phyloP scores from a whole-genome alignment of 2,329 filamentous ascomycete genomes.

The Paracamarosporium sp. region DNA sequence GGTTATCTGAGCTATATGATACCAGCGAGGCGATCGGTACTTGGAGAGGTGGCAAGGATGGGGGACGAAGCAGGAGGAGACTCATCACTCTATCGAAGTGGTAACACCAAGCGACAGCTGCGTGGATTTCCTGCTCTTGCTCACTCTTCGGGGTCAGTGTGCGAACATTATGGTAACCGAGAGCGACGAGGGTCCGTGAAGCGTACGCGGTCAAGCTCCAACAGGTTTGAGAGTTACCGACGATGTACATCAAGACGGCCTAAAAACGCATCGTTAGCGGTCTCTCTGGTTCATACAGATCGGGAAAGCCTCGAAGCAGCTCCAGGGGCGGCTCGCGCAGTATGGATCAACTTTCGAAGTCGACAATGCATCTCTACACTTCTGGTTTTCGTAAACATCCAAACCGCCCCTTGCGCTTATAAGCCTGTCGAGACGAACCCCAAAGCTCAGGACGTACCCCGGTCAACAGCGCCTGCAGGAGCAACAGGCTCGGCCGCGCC shows the following conservation, averaged over 20 bases:
- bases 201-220: slow-evolving; percentile 41
- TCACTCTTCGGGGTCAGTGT: slow-evolving; percentile 23
- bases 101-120: slow-evolving; percentile 37
- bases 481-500: slow-evolving; percentile 31
- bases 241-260: slow-evolving; percentile 41
- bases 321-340: neutral
- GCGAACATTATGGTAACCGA: slow-evolving; percentile 36
- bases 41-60: slow-evolving; percentile 33
- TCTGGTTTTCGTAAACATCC: no score
- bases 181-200: slow-evolving; percentile 38
- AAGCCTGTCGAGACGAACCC: no score
- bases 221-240: slow-evolving; percentile 40
- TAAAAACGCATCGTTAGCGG: slow-evolving; percentile 3
- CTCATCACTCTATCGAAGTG: slow-evolving; percentile 41
- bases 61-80: slow-evolving; percentile 36
- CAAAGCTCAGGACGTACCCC: slow-evolving; percentile 24
- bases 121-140: slow-evolving; percentile 32
- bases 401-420: no score
- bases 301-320: neutral
- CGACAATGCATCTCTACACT: neutral
- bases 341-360: neutral
- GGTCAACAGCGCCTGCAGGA: slow-evolving; percentile 39
- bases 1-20: slow-evolving; percentile 27
- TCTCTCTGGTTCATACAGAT: neutral
- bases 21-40: slow-evolving; percentile 33